Base-by-base conservation (phyloP, 2,329 filamentous ascomycete genomes). In the Elsinoe australis region DNA sequence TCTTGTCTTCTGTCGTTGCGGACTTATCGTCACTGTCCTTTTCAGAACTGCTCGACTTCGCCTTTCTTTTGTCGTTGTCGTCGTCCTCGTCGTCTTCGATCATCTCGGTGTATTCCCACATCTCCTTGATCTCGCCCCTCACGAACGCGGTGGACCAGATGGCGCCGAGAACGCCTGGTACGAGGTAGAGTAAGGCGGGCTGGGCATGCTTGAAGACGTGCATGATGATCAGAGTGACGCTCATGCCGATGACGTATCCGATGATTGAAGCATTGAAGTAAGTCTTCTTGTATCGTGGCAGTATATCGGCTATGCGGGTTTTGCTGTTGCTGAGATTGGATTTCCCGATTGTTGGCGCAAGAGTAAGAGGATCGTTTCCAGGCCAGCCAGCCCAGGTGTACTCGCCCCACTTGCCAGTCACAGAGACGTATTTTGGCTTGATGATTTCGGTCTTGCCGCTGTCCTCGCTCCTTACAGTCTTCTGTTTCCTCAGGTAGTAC, bases 151-250 rank as follows among this genome's bases (percentile, higher is more conserved):
- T 92, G 3, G 80, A 64, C 83, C 87, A 94, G 1, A 92, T 61
- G 1, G 82, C 76, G 1, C 76, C 72, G 4, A 95, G 68, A 0
- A 96, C 87, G 0, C 85, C 83, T 0, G 90, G 90, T 0, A 96
- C 92, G 5, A 98, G 78, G 61, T 96, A 96, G 10, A 98, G 70
- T 24, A 98, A 73, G 5, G 92, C 90, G 0, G 90, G 90, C 61
- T 98, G 90, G 2, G 86, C 87, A 53, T 87, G 87, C 38, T 83
- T 75, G 59, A 80, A 92, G 7, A 87, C 68, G 42, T 88, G 73
- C 67, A 96, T 83, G 58, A 88, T 84, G 0, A 75, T 69, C 14
- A 95, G 66, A 0, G 90, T 95, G 2, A 74, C 71, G 2, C 87
- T 53, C 80, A 96, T 85, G 1, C 87, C 89, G 3, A 82, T 39